Conservation (phyloP, 2,329 filamentous ascomycete species). For the Nemania bipapillata region DNA sequence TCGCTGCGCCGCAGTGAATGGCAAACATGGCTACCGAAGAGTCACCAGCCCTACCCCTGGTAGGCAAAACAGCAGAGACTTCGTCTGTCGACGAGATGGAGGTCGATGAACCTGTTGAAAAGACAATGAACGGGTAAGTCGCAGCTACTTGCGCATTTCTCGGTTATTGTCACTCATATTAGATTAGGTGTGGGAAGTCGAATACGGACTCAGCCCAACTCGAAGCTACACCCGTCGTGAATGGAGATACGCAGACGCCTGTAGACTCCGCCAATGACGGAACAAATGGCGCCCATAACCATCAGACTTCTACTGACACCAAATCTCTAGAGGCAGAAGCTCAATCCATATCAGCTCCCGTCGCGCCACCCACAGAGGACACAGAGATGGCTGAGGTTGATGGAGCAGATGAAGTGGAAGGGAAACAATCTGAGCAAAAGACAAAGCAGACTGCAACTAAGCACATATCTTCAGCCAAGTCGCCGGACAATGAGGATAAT, state of each 20-base stretch:
- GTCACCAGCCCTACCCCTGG: constrained; percentile 43
- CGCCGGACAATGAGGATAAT: constrained; percentile 5
- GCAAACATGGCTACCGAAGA: constrained; percentile 52
- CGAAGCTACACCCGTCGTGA: constrained; percentile 39
- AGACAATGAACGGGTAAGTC: constrained; percentile 68
- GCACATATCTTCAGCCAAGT: background rate
- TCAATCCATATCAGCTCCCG: constrained; percentile 26
- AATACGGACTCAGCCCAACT: constrained; percentile 38
- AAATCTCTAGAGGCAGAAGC: constrained; percentile 37
- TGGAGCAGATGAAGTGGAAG: constrained; percentile 29
- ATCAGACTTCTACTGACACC: constrained; percentile 45
- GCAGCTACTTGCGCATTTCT: constrained; percentile 6
- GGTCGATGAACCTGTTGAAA: constrained; percentile 57
- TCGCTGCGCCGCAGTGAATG: constrained; percentile 39
- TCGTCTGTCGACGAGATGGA: constrained; percentile 57
- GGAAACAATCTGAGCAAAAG: constrained; percentile 18
- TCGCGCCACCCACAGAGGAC: constrained; percentile 27
- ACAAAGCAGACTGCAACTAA: background rate
- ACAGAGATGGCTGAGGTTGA: constrained; percentile 40
- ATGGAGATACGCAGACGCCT: constrained; percentile 41
- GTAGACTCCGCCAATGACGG: background rate
- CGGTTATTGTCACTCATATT: constrained; percentile 10
- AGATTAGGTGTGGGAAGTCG: constrained; percentile 40
- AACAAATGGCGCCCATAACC: constrained; percentile 38
- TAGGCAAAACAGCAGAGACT: constrained; percentile 40